These are phyloP conservation scores for Coffea eugenioides DNA, from an alignment of 257 asterid genomes.

Conservation along the genomic window DNA sequence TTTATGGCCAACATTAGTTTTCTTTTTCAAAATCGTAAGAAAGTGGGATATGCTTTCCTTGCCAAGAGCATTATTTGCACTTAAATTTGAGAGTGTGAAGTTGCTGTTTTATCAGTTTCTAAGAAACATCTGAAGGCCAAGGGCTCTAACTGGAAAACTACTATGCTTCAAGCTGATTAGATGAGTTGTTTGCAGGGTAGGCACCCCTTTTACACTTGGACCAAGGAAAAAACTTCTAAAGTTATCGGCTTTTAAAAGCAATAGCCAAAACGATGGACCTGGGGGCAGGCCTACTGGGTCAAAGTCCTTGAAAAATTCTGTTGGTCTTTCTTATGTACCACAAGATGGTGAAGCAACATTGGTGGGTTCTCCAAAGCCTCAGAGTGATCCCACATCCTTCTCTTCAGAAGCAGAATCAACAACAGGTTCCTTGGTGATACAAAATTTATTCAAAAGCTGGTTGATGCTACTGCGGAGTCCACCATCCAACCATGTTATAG, in stretches of 20 bases:
- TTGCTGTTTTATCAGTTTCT: neutral
- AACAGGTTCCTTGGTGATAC: conserved; percentile 58
- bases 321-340: conserved; percentile 63
- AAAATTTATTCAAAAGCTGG: conserved; percentile 71
- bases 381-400: conserved; percentile 53
- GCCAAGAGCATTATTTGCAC: neutral
- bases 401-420: conserved; percentile 43
- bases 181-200: conserved; percentile 48
- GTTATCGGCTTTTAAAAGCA: conserved; percentile 79
- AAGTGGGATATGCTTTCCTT: neutral
- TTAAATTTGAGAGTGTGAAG: neutral
- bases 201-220: conserved; percentile 48
- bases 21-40: neutral
- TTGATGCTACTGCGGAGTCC: conserved; percentile 57
- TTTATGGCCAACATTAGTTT: neutral
- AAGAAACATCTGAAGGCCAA: neutral
- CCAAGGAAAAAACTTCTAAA: conserved; percentile 51
- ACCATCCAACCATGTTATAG: conserved; percentile 35
- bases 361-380: conserved; percentile 55
- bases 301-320: conserved; percentile 52
- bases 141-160: neutral
- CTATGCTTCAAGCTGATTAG: conserved; percentile 20
- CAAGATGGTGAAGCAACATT: conserved; percentile 61
- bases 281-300: conserved; percentile 61
- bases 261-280: conserved; percentile 55